Base-by-base conservation (phyloP, 805 yeast genomes). In the Saccharomyces paradoxus region DNA sequence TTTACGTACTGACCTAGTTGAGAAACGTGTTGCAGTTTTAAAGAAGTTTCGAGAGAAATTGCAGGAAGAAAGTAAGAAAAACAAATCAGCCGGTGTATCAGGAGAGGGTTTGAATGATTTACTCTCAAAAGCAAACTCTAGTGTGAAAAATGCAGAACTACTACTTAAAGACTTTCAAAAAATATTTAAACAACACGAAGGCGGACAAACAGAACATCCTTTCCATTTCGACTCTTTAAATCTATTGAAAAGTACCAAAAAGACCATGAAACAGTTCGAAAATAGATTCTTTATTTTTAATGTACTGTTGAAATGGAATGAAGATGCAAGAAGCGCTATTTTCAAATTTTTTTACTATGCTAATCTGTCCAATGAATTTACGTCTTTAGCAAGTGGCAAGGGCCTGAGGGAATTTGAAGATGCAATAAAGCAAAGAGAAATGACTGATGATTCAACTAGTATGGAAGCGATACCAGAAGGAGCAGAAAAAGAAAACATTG, bases 291-390 rank as follows among this genome's bases (percentile, higher is more conserved):
- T 84, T 56, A 71, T 89, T 24, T 90, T 89, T 60, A 81, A 85
- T 54, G 76, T 89, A 67, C 81, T 84, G 61, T 65, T 90, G 60
- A 86, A 83, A 60, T 90, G 97, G 96, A 85, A 87, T 67, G 83
- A 86, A 56, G 65, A 72, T 2, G 77, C 83, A 9, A 74, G 97
- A 54, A 82, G 89, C 62, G 72, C 80, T 12, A 71, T 89, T 48
- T 78, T 80, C 65, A 78, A 81, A 48, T 88, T 86, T 62, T 65
- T 83, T 26, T 79, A 80, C 54, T 71, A 78, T 49, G 67, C 81
- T 31, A 76, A 74, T 10, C 66, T 77, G 51, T 70, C 81, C 26
- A 71, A 74, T 26, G 79, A 80, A 10, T 69, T 74, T 31, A 59
- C 71, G 1, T 74, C 73, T 51, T 78, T 78, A 46, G 59, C 77